Evolutionary conservation across 1,139 yeast species (phyloP).

Genomic region (Trichomonascaceae sp.): DNA sequence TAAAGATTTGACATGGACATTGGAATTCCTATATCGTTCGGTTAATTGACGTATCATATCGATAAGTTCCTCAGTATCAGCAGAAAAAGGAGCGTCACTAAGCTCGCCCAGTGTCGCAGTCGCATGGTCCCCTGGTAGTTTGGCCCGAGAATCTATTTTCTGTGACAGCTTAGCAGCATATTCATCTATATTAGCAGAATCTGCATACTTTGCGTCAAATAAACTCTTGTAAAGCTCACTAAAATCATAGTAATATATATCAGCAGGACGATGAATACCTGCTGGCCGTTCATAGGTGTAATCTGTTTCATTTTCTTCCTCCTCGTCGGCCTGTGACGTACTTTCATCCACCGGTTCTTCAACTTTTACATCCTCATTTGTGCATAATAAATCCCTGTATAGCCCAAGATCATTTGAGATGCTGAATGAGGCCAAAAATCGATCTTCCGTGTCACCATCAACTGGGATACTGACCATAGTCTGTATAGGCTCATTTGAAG

Average conservation of each 20-base stretch:
- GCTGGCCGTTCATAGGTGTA: constrained; percentile 9
- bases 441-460: background rate
- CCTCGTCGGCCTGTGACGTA: background rate
- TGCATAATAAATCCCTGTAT: constrained; percentile 18
- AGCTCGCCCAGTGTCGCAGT: constrained; percentile 15
- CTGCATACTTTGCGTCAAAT: constrained; percentile 9
- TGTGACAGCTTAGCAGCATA: constrained; percentile 1
- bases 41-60: constrained; percentile 47
- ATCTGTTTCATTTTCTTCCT: constrained; percentile 2
- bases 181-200: background rate
- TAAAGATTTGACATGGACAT: constrained; percentile 22
- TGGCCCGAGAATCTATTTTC: constrained; percentile 11
- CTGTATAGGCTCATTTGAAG: constrained; percentile 17
- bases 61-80: constrained; percentile 41
- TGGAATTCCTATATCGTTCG: constrained; percentile 34
- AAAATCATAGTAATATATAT: constrained; percentile 11
- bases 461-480: constrained; percentile 10
- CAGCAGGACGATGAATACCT: constrained; percentile 2
- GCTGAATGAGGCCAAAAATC: constrained; percentile 10
- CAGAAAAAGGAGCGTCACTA: constrained; percentile 19
- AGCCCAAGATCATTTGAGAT: constrained; percentile 23
- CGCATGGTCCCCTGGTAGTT: constrained; percentile 7
- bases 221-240: constrained; percentile 13
- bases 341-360: background rate
- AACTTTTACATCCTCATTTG: constrained; percentile 10